Base-by-base conservation (phyloP, 83 land plant genomes). In the Picea engelmannii region DNA sequence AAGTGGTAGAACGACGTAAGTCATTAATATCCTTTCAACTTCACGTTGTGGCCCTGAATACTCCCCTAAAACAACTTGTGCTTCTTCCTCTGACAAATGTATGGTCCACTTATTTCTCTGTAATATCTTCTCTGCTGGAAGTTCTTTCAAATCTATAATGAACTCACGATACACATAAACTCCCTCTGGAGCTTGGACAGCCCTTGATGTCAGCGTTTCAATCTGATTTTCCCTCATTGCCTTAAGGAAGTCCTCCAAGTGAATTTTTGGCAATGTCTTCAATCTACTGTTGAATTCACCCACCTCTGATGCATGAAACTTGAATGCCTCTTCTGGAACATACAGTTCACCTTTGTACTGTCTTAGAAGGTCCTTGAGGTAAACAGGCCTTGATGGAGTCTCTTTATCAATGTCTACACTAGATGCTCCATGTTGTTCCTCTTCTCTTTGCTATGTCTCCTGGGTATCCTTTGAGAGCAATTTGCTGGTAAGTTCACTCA, bases 311-410 rank as follows among this genome's bases (percentile, higher is more conserved):
- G 90, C 67, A 40, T 49, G 85, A 21, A 73, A 77, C 63, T 82
- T 76, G 69, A 97, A 95, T 15, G 88, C 87, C 79, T 93, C 94
- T 81, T 93, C 98, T 0, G 98, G 99, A n/a, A 97, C 98, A 81
- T 95, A 97, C 68, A 95, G 84, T 79, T 93, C 83, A 16, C 99
- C 99, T 79, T 88, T 91, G 82, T 90, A 90, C 78, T 93, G 94
- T 81, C 96, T 90, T 78, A 97, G 82, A 27, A 97, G 88, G 78
- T 97, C 99, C 62, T 90, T 82, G 42, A 97, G 83, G 74, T 88
- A 92, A 38, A 97, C 96, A 13, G 85, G 79, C 11, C 44, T 74
- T 64, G 71, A 17, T 60, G 63, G 62, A n/a, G 63, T 18, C n/a
- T 21, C 81, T 20, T 24, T 63, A 75, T 23, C 38, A 76, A 21